Percentiles rank a stretch among this genome's conserved stretches.
Evolutionary conservation across 1,139 yeast genomes (phyloP).

Genomic region (Diutina pseudorugosa): DNA sequence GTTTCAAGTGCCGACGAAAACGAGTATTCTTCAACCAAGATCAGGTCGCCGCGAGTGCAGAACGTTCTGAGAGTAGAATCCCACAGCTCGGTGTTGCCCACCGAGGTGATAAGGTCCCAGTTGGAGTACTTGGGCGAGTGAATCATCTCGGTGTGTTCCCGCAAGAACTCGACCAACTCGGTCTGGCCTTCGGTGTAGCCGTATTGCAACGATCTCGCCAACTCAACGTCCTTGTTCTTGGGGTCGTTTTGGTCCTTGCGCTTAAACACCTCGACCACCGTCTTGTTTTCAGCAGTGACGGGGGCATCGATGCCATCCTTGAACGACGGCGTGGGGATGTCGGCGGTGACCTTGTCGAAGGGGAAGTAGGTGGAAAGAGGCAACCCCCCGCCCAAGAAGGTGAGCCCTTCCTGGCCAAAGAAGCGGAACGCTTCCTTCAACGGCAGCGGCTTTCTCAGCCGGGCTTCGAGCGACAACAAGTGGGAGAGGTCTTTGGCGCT

Average conservation of each 20-base stretch:
- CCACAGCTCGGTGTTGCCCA: slow-evolving; percentile 87
- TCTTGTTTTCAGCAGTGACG: slow-evolving; percentile 36
- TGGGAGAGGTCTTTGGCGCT: slow-evolving; percentile 59
- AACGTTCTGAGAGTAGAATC: slow-evolving; percentile 77
- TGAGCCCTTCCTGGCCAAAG: slow-evolving; percentile 59
- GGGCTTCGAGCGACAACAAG: slow-evolving; percentile 68
- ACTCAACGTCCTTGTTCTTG: slow-evolving; percentile 47
- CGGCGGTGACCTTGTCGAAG: slow-evolving; percentile 59
- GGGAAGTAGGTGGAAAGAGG: slow-evolving; percentile 90
- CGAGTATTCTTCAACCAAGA: slow-evolving; percentile 73
- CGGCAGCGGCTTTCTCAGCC: slow-evolving; percentile 64
- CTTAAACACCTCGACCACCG: slow-evolving; percentile 31
- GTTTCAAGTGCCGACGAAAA: slow-evolving; percentile 81
- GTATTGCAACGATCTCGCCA: slow-evolving; percentile 82
- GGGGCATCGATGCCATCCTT: slow-evolving; percentile 61
- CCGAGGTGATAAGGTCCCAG: slow-evolving; percentile 35
- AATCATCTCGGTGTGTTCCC: slow-evolving; percentile 63
- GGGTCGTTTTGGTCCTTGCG: slow-evolving; percentile 22
- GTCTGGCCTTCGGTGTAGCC: slow-evolving; percentile 76
- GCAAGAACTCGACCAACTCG: slow-evolving; percentile 53
- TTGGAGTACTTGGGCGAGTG: slow-evolving; percentile 56
- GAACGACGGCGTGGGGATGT: slow-evolving; percentile 71
- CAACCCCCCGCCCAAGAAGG: slow-evolving; percentile 91
- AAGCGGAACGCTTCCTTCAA: slow-evolving; percentile 77
- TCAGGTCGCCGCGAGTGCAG: slow-evolving; percentile 63